These are phyloP conservation scores for Corrigiola litoralis DNA, from an alignment of 179 eudicot species.

Conservation along the genomic window DNA sequence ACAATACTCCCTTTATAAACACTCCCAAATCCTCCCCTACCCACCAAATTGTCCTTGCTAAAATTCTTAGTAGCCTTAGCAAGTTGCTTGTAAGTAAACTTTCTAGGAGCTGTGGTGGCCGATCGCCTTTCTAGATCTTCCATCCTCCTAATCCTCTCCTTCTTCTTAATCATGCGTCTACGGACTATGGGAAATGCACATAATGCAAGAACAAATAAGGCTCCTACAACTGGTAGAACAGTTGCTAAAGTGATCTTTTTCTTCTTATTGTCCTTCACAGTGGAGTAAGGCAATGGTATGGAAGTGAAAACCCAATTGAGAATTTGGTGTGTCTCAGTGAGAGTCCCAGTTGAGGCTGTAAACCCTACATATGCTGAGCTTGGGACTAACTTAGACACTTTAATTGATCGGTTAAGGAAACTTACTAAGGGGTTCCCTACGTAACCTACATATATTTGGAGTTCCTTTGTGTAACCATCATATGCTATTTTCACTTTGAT, in stretches of 20 bases:
- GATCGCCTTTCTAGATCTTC: conserved; percentile 43
- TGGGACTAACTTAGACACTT: conserved; percentile 44
- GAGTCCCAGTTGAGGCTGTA: conserved; percentile 57
- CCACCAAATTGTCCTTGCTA: conserved; percentile 52
- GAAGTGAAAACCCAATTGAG: conserved; percentile 56
- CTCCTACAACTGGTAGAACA: conserved; percentile 31
- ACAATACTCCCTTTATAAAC: conserved; percentile 52
- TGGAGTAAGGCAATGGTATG: conserved; percentile 19
- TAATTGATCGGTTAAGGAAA: conserved; percentile 37
- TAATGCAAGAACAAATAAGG: conserved; percentile 12
- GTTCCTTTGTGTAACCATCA: conserved; percentile 41
- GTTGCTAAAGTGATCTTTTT: conserved; percentile 12
- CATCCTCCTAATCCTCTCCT: conserved; percentile 29
- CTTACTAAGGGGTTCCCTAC: conserved; percentile 32
- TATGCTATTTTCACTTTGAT: conserved; percentile 45
- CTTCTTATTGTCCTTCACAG: conserved; percentile 29
- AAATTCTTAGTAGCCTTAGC: conserved; percentile 58
- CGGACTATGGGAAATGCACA: conserved; percentile 25
- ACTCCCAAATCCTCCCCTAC: conserved; percentile 81
- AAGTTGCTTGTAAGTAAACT: conserved; percentile 52
- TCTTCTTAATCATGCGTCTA: conserved; percentile 26
- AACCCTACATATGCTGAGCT: conserved; percentile 45
- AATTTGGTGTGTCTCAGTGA: conserved; percentile 50
- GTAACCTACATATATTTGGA: conserved; percentile 44
- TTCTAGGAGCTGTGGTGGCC: conserved; percentile 49